Evolutionary conservation across 768 basidiomycete genomes (phyloP).

Genomic region (Neoboletus magnificus): DNA sequence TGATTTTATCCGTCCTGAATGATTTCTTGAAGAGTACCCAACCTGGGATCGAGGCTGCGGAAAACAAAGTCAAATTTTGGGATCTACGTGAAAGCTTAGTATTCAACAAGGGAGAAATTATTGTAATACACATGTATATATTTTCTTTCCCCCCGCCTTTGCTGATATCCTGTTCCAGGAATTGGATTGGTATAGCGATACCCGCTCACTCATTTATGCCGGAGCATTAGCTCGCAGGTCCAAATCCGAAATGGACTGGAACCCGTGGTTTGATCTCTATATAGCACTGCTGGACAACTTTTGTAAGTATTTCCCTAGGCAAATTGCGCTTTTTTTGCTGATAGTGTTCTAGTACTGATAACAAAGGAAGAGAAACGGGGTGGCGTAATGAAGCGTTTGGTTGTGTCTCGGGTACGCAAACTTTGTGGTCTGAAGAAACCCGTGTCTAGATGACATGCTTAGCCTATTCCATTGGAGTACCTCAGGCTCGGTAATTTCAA

Average conservation of each 20-base stretch:
- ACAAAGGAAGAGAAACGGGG: slow-evolving; percentile 59
- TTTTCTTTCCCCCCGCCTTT: background rate
- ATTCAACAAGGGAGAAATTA: slow-evolving; percentile 77
- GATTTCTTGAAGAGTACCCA: slow-evolving; percentile 81
- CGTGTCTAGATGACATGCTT: slow-evolving; percentile 9
- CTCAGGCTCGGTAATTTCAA: slow-evolving; percentile 70
- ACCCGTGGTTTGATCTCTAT: slow-evolving; percentile 67
- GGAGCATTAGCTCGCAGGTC: slow-evolving; percentile 60
- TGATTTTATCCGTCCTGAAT: slow-evolving; percentile 63
- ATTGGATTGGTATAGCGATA: slow-evolving; percentile 76
- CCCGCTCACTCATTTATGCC: slow-evolving; percentile 65
- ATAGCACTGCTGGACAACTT: slow-evolving; percentile 75
- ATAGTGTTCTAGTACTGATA: slow-evolving; percentile 50
- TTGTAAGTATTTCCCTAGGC: slow-evolving; percentile 42
- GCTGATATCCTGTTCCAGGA: slow-evolving; percentile 48
- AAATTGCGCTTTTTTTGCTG: background rate
- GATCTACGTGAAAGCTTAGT: slow-evolving; percentile 70
- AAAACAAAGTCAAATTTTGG: slow-evolving; percentile 87
- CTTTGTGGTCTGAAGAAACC: background rate
- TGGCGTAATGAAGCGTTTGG: slow-evolving; percentile 45
- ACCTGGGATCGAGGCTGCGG: slow-evolving; percentile 88
- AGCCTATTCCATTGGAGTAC: slow-evolving; percentile 81
- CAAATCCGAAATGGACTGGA: slow-evolving; percentile 62
- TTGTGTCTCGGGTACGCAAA: slow-evolving; percentile 62
- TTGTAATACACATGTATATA: slow-evolving; percentile 47